Base-by-base conservation (phyloP, 2,329 filamentous ascomycete species). In the Dothidotthia symphoricarpi region DNA sequence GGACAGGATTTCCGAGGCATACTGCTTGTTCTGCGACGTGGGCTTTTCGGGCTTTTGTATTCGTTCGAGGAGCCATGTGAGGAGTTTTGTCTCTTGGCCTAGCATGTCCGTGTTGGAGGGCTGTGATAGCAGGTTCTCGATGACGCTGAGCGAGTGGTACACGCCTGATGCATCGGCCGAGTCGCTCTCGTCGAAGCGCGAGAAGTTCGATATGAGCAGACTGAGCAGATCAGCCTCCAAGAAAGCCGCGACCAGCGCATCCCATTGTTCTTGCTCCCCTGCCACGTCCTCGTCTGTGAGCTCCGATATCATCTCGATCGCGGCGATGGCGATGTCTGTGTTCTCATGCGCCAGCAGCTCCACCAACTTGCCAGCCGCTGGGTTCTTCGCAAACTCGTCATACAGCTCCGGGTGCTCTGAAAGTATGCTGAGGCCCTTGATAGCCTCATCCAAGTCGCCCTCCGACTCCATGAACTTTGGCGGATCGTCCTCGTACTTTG, bases 251-350 rank as follows among this genome's bases (percentile, higher is more conserved):
- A 90, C 88, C 7, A 98, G 69, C 1, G 69, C 74, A 44, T 85
- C 80, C 88, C 90, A 96, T 56, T 96, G 82, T 38, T 80, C 80
- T 53, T 89, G 83, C 43, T 85, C 81, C 2, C 86, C 88, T 28
- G 83, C 77, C 2, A 95, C 88, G 59, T 97, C 91, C 62, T 98
- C 90, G 56, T 97, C 93, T 11, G 88, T 94, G 51, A 97, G 72
- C 69, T 98, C 93, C 39, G 81, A 83, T 34, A 98, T 80, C 31
- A 96, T 86, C 69, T 97, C 86, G 33, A 95, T 83, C 0, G 85
- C 87, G 47, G 85, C 87, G 55, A 97, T 95, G 9, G 93, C 89
- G 49, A 98, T 94, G 60, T 98, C 93, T 0, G 90, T 91, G 64
- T 98, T 98, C 57, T 98, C 93, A 64, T 98, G 93, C 12, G 91